Evolutionary conservation across 148 eudicot genomes (phyloP).

Genomic region (Fagopyrum homotropicum): DNA sequence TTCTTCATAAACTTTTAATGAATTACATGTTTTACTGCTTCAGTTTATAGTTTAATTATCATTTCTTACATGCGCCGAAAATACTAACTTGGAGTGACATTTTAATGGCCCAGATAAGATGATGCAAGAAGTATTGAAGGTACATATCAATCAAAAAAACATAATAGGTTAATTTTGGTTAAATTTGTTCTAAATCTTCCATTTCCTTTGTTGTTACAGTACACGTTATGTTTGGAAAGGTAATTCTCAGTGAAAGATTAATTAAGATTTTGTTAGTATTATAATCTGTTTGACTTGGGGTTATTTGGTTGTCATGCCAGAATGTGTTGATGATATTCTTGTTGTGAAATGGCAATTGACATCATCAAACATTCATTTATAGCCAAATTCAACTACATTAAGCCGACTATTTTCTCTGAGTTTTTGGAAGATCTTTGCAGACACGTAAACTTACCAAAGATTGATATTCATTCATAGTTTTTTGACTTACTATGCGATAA

Average conservation of each 20-base stretch:
- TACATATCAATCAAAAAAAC: too few relatives aligned
- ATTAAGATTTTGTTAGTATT: not conserved
- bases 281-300: conserved; percentile 13
- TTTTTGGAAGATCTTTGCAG: conserved; percentile 96
- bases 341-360: conserved; percentile 76
- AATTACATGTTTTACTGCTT: too few relatives aligned
- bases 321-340: conserved; percentile 81
- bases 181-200: too few relatives aligned
- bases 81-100: too few relatives aligned
- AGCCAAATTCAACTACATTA: conserved; percentile 86
- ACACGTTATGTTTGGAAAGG: not conserved
- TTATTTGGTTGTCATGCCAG: conserved; percentile 38
- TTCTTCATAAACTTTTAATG: too few relatives aligned
- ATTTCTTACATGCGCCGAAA: too few relatives aligned
- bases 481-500: too few relatives aligned
- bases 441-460: conserved; percentile 42
- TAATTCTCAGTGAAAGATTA: not conserved
- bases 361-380: conserved; percentile 86
- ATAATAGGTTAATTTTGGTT: too few relatives aligned
- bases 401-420: conserved; percentile 84
- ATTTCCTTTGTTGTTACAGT: too few relatives aligned
- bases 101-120: too few relatives aligned
- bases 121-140: too few relatives aligned
- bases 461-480: not conserved
- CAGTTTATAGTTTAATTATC: too few relatives aligned